phyloP scores from a whole-genome alignment of 2,329 filamentous ascomycete species.

The Coniochaeta prunicola region DNA sequence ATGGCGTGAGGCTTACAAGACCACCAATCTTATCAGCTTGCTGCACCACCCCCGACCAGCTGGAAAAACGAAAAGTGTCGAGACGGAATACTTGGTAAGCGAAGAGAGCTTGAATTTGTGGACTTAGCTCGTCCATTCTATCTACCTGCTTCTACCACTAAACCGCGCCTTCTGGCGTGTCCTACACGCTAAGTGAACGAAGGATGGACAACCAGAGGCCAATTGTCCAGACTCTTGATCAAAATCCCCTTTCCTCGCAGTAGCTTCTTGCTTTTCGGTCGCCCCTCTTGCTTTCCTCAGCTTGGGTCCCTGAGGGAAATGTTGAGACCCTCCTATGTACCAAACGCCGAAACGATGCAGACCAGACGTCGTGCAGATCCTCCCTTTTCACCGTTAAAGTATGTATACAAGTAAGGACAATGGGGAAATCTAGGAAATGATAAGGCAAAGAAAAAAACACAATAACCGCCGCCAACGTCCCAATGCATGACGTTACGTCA shows the following conservation, averaged over 20 bases:
- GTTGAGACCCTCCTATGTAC: neutral
- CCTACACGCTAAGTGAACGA: neutral
- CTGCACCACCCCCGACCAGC: too few species aligned
- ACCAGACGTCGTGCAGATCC: neutral
- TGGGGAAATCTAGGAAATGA: neutral
- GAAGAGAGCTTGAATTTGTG: neutral
- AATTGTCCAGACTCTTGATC: neutral
- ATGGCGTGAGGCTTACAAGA: too few species aligned
- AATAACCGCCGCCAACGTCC: neutral
- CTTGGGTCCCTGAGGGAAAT: neutral
- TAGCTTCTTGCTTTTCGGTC: neutral
- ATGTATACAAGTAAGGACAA: neutral
- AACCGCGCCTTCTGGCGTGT: neutral
- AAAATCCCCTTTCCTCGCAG: neutral
- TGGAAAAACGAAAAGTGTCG: too few species aligned
- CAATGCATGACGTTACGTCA: neutral
- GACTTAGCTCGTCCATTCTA: neutral
- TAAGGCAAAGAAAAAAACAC: too few species aligned
- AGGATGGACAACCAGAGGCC: neutral
- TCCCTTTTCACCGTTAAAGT: neutral
- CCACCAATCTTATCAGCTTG: too few species aligned
- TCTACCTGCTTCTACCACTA: neutral
- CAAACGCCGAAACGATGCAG: neutral
- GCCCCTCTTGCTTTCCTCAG: neutral
- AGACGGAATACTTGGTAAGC: neutral